Base-by-base conservation (phyloP, 1,139 yeast species). In the Magnusiomyces suaveolens region DNA sequence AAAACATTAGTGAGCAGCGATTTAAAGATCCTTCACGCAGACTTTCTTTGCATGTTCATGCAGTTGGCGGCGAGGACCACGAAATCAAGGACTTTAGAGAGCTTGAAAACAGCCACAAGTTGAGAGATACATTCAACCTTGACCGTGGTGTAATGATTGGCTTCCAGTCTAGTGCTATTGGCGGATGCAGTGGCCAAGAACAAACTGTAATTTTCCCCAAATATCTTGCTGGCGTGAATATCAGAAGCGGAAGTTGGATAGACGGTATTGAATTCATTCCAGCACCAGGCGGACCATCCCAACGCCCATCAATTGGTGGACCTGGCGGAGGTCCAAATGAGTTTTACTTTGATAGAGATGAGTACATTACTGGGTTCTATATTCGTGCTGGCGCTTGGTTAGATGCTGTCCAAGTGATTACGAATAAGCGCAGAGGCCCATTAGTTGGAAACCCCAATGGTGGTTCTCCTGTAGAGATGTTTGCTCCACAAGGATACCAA, bases 311-410 rank as follows among this genome's bases (percentile, higher is more conserved):
- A 23, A 16, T 36, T 20, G 50, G 50, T 12, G 50, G 50, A 4
- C 16, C 25, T 12, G 50, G 50, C 16, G 50, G 50, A 4, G 43
- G 41, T 18, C 4, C 16, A 2, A 12, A 47, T 36, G 43, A 47
- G 43, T 47, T 47, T 32, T 33, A 21, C 18, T 36, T 47, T 33
- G 43, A 47, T 6, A n/a, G 20, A 33, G 87, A 81, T 39, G 96
- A 90, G 64, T 60, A 62, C 12, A 72, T 92, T 8, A 66, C 74
- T 2, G 84, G 83, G 44, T 73, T 89, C 56, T 75, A 77, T 54
- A 72, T 88, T 49, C 75, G 95, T 59, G 75, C 82, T 52, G 97
- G 97, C 4, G 83, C 78, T 1, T 92, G 97, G 97, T 74, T 92
- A 18, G 97, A 92, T 72, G 96, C 85, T 1, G 71, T 87, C 21